Evolutionary conservation across 2,329 filamentous ascomycete genomes (phyloP).

Genomic region (Hypoxylon sp.): DNA sequence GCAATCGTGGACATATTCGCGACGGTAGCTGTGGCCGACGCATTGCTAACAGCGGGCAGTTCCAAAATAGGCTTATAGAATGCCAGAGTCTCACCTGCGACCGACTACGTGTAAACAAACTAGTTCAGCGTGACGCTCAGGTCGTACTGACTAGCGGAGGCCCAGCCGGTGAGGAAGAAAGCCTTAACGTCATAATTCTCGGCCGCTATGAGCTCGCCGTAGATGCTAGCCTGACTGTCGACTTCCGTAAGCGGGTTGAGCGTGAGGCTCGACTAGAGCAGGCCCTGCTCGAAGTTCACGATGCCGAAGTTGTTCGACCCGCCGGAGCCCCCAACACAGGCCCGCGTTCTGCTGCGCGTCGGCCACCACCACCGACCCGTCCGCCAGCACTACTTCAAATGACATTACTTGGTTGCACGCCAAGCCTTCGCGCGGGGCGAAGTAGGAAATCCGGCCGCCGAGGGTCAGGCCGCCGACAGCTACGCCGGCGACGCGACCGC

Average conservation of each 20-base stretch:
- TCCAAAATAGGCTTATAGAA: slow-evolving; percentile 30
- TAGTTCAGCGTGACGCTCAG: slow-evolving; percentile 26
- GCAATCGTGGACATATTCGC: slow-evolving; percentile 29
- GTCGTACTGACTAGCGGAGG: slow-evolving; percentile 6
- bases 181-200: slow-evolving; percentile 33
- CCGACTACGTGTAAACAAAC: slow-evolving; percentile 27
- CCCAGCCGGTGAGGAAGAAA: slow-evolving; percentile 23
- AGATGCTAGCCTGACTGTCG: slow-evolving; percentile 26
- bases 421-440: slow-evolving; percentile 32
- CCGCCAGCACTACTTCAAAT: slow-evolving; percentile 30
- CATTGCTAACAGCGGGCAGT: slow-evolving; percentile 11
- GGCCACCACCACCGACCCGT: slow-evolving; percentile 28
- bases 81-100: slow-evolving; percentile 1
- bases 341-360: slow-evolving; percentile 29
- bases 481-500: slow-evolving; percentile 30
- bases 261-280: slow-evolving; percentile 25
- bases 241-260: slow-evolving; percentile 16
- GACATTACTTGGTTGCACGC: slow-evolving; percentile 27
- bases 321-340: slow-evolving; percentile 36
- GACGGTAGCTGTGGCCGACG: slow-evolving; percentile 4
- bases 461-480: slow-evolving; percentile 31
- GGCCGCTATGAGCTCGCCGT: slow-evolving; percentile 22
- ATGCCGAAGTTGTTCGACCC: slow-evolving; percentile 43
- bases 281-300: slow-evolving; percentile 41
- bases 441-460: slow-evolving; percentile 37